These are phyloP conservation scores for Ulmus americana DNA, from an alignment of 331 rosid genomes.

Conservation along the genomic window DNA sequence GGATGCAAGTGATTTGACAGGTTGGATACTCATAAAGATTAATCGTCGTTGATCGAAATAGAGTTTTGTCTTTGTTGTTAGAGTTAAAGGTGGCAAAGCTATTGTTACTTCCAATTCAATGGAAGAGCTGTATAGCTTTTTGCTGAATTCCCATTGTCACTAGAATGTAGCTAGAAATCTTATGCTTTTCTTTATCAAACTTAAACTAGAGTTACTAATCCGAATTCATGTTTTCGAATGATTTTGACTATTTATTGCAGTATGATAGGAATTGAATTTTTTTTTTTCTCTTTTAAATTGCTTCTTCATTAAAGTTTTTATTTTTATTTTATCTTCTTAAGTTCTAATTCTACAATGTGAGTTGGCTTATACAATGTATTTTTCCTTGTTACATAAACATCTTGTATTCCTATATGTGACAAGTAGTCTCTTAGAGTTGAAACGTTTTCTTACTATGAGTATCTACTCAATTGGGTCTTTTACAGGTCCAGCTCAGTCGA, in stretches of 20 bases:
- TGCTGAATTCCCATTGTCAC: not conserved
- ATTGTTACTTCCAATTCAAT: constrained; percentile 4
- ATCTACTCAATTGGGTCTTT: constrained; percentile 25
- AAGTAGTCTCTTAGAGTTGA: constrained; percentile 4
- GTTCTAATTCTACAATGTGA: too few species aligned
- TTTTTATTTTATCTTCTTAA: not conserved
- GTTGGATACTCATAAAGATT: constrained; percentile 38
- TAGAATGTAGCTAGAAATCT: constrained; percentile 11
- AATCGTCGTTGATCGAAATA: constrained; percentile 12
- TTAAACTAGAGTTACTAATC: not conserved
- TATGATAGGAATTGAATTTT: too few species aligned
- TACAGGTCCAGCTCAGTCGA: constrained; percentile 86
- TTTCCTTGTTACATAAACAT: too few species aligned
- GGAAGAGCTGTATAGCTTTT: constrained; percentile 7
- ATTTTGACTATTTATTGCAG: too few species aligned
- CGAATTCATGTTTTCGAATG: too few species aligned
- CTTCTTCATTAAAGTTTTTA: not conserved
- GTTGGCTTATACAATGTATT: too few species aligned
- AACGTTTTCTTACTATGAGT: constrained; percentile 19
- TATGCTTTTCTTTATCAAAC: constrained; percentile 10
- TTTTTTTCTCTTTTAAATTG: not conserved
- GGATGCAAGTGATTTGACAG: constrained; percentile 96
- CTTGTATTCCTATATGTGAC: not conserved
- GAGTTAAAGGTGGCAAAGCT: constrained; percentile 3
- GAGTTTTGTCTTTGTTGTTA: not conserved